Evolutionary conservation across 2,329 filamentous ascomycete species (phyloP).

Genomic region (Paracoccidioides lutzii): DNA sequence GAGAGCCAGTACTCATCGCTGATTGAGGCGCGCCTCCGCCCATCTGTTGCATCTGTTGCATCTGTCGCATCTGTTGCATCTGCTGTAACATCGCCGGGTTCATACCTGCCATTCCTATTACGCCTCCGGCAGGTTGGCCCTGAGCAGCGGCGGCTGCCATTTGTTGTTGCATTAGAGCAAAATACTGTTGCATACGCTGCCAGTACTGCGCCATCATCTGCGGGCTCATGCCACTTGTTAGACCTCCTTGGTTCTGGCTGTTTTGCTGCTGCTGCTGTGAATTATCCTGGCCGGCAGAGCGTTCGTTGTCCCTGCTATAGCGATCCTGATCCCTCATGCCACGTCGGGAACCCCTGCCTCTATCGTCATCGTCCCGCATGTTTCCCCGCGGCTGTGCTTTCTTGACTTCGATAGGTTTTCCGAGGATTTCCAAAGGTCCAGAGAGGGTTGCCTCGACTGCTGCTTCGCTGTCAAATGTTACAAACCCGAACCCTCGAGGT

Average conservation of each 20-base stretch:
- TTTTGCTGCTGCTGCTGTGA: constrained; percentile 38
- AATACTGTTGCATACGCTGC: constrained; percentile 97
- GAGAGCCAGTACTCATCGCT: constrained; percentile 24
- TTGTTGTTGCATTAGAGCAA: constrained; percentile 86
- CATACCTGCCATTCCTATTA: constrained; percentile 52
- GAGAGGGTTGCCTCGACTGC: constrained; percentile 86
- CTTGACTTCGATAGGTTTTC: constrained; percentile 96
- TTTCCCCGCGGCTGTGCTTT: constrained; percentile 93
- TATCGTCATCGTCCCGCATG: constrained; percentile 75
- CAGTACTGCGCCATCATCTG: constrained; percentile 98
- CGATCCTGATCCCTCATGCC: constrained; percentile 29
- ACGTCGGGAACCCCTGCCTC: constrained; percentile 40
- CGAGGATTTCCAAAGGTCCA: constrained; percentile 76
- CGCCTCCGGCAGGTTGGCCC: constrained; percentile 26
- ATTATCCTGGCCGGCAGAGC: constrained; percentile 24
- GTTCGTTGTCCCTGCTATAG: constrained; percentile 26
- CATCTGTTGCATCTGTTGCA: constrained; percentile 54
- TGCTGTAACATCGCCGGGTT: constrained; percentile 66
- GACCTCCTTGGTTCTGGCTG: constrained; percentile 28
- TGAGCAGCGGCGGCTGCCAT: constrained; percentile 47
- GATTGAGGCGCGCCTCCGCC: constrained; percentile 27
- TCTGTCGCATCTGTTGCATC: constrained; percentile 52
- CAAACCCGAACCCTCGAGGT: constrained; percentile 90
- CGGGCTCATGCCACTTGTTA: constrained; percentile 63
- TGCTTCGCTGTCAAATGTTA: constrained; percentile 92